Evolutionary conservation across 345 rosid species (phyloP).

Genomic region (Boechera retrofracta): DNA sequence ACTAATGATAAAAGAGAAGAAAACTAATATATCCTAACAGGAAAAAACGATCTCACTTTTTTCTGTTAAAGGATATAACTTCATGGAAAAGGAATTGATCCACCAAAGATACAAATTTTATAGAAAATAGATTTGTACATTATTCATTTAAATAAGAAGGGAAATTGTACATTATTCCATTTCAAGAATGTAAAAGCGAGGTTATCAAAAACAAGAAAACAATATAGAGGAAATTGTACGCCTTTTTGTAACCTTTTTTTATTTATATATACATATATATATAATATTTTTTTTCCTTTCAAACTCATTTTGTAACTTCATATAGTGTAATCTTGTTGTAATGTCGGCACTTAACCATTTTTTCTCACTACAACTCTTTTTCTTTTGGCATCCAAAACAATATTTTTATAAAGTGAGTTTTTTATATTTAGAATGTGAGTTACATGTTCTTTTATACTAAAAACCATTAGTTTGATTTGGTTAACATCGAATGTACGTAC

Average conservation of each 20-base stretch:
- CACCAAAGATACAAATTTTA: not conserved
- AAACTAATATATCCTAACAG: too few relatives aligned
- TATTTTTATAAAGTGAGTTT: not conserved
- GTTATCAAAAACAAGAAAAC: not conserved
- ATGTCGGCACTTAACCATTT: not conserved
- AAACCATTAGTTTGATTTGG: not conserved
- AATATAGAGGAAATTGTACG: too few relatives aligned
- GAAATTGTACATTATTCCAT: conserved; percentile 10
- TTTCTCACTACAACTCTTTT: not conserved
- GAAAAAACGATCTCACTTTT: too few relatives aligned
- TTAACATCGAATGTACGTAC: not conserved
- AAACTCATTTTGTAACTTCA: not conserved
- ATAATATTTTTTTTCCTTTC: not conserved
- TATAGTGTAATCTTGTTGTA: too few relatives aligned
- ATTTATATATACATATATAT: too few relatives aligned
- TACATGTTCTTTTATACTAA: not conserved
- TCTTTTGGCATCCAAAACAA: too few relatives aligned
- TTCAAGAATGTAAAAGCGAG: not conserved
- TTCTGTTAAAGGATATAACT: not conserved
- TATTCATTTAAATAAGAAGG: not conserved
- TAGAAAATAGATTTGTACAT: not conserved
- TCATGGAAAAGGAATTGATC: not conserved
- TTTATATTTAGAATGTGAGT: not conserved
- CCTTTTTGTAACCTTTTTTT: not conserved
- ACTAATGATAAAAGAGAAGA: not conserved